Evolutionary conservation across 805 yeast genomes (phyloP).

Genomic region (Candida loeiensis): DNA sequence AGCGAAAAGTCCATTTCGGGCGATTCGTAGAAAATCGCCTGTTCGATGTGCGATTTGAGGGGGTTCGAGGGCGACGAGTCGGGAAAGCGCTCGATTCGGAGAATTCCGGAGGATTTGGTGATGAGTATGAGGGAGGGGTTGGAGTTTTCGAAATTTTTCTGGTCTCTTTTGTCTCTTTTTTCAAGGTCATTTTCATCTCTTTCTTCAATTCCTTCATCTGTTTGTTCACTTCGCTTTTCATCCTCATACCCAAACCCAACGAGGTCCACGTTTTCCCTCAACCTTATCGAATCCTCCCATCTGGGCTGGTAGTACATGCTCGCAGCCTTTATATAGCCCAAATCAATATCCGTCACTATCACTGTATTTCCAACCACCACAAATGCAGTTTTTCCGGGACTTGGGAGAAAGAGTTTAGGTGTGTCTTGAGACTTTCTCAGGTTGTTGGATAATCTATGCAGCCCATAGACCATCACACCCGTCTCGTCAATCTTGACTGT

Average conservation of each 20-base stretch:
- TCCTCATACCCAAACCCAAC: constrained; percentile 60
- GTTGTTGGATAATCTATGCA: constrained; percentile 44
- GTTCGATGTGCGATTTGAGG: constrained; percentile 74
- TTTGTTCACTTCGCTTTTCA: constrained; percentile 43
- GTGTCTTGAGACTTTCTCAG: not conserved
- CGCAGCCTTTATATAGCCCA: constrained; percentile 22
- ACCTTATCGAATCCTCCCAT: constrained; percentile 79
- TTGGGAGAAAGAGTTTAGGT: constrained; percentile 41
- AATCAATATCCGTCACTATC: constrained; percentile 59
- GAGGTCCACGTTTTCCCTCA: constrained; percentile 50
- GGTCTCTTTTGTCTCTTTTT: constrained; percentile 46
- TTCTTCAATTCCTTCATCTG: constrained; percentile 62
- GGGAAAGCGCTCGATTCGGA: constrained; percentile 51
- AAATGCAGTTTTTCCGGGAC: constrained; percentile 57
- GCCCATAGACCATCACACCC: constrained; percentile 55
- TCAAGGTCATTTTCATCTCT: constrained; percentile 52
- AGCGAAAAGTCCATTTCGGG: constrained; percentile 37
- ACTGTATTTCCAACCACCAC: constrained; percentile 55
- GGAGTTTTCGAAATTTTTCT: constrained; percentile 18
- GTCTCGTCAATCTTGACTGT: constrained; percentile 50
- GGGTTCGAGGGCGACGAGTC: constrained; percentile 26
- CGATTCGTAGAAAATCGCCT: constrained; percentile 67
- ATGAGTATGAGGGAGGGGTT: constrained; percentile 47
- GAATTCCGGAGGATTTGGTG: constrained; percentile 56
- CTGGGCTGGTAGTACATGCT: constrained; percentile 39